phyloP scores from a whole-genome alignment of 2,329 filamentous ascomycete species.

The Apiospora sp. region DNA sequence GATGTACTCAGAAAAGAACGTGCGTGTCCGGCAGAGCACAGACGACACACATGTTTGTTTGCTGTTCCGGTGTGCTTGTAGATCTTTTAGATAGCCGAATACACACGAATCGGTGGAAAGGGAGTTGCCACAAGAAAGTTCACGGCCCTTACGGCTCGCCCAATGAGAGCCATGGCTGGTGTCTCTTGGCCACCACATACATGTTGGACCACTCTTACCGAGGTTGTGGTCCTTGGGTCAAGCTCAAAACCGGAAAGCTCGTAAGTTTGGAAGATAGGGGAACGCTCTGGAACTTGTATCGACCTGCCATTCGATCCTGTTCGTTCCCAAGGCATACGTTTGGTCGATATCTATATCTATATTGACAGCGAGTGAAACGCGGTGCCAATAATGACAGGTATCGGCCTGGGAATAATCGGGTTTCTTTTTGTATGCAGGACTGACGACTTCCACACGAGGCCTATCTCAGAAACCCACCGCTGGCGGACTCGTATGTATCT shows the following conservation, averaged over 20 bases:
- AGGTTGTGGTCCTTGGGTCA: not conserved
- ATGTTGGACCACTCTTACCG: not conserved
- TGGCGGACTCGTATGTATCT: not conserved
- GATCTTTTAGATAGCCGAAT: conserved; percentile 11
- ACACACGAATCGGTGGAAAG: conserved; percentile 11
- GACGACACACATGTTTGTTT: not conserved
- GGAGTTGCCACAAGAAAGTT: not conserved
- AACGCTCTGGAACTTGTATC: not conserved
- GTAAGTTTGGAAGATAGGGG: not conserved
- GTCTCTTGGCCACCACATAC: not conserved
- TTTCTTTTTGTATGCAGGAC: not conserved
- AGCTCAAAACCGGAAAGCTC: not conserved
- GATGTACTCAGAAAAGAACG: not conserved
- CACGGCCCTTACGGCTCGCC: not conserved
- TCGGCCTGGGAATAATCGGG: too few relatives aligned
- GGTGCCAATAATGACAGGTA: too few relatives aligned
- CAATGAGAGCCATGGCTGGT: not conserved
- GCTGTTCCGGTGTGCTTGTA: not conserved
- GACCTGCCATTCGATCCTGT: not conserved
- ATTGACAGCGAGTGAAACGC: not conserved
- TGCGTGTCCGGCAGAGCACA: not conserved
- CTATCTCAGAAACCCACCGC: not conserved
- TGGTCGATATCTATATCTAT: not conserved
- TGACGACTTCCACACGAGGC: not conserved
- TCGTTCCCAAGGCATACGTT: not conserved